phyloP scores from a whole-genome alignment of 2,329 filamentous ascomycete species.

The Stachybotrys echinatus region DNA sequence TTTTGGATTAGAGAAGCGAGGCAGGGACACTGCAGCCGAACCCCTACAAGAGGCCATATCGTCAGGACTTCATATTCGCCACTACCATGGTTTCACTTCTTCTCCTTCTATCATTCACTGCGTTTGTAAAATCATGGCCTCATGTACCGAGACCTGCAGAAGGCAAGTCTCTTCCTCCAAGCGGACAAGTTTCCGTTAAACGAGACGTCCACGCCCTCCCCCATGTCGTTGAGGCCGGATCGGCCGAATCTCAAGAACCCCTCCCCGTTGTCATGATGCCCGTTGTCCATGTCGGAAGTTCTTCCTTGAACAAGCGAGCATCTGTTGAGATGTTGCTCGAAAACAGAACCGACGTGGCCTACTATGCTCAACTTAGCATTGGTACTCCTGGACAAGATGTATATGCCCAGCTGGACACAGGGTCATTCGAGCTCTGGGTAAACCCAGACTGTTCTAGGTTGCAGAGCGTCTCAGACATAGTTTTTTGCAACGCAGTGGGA shows the following conservation, averaged over 20 bases:
- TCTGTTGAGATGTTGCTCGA: conserved; percentile 39
- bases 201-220: too few species aligned
- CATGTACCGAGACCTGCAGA: too few species aligned
- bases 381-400: conserved; percentile 49
- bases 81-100: too few species aligned
- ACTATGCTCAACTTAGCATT: conserved; percentile 46
- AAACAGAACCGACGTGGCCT: conserved; percentile 48
- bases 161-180: conserved; percentile 3
- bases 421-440: conserved; percentile 57
- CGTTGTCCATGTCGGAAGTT: conserved; percentile 19
- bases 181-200: background rate
- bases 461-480: conserved; percentile 24
- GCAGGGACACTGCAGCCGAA: too few species aligned
- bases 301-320: conserved; percentile 25
- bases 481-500: conserved; percentile 41
- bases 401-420: conserved; percentile 52
- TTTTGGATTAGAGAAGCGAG: too few species aligned
- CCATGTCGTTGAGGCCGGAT: too few species aligned
- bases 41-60: too few species aligned
- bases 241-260: too few species aligned
- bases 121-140: too few species aligned
- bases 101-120: too few species aligned
- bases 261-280: conserved; percentile 17
- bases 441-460: conserved; percentile 55
- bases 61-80: too few species aligned